Conservation (phyloP, 163 green algal species). For the Coccomyxa subellipsoidea region DNA sequence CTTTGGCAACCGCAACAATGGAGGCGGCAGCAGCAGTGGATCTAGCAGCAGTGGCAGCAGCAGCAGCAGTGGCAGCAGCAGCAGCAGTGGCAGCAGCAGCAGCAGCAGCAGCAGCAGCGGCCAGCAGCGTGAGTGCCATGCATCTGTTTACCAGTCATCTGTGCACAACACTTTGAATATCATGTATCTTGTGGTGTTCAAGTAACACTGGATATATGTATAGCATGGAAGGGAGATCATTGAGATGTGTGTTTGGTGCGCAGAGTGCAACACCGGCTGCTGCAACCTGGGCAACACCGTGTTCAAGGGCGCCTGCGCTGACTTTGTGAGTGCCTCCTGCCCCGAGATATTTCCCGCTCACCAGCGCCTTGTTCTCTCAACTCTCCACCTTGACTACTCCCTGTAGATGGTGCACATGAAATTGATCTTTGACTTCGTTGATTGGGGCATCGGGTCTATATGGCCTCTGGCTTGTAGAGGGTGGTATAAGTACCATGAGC, state of each 20-base stretch:
- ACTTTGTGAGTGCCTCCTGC: background rate
- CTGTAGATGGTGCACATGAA: no score
- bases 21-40: background rate
- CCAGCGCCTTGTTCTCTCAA: no score
- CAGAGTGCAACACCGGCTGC: conserved; percentile 6
- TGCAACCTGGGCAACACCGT: conserved; percentile 1
- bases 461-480: no score
- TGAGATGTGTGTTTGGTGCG: background rate
- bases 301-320: background rate
- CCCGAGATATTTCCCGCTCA: background rate
- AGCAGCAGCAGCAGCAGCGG: background rate
- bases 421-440: no score
- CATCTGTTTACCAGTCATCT: background rate
- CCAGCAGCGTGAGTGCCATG: background rate
- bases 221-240: background rate
- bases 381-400: no score
- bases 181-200: no score
- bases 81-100: background rate
- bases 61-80: background rate
- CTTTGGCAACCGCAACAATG: background rate
- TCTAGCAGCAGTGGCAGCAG: background rate
- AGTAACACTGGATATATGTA: no score
- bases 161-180: no score
- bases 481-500: no score
- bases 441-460: no score